These are phyloP conservation scores for Achaetomium macrosporum DNA, from an alignment of 2,329 filamentous ascomycete genomes.

Conservation along the genomic window DNA sequence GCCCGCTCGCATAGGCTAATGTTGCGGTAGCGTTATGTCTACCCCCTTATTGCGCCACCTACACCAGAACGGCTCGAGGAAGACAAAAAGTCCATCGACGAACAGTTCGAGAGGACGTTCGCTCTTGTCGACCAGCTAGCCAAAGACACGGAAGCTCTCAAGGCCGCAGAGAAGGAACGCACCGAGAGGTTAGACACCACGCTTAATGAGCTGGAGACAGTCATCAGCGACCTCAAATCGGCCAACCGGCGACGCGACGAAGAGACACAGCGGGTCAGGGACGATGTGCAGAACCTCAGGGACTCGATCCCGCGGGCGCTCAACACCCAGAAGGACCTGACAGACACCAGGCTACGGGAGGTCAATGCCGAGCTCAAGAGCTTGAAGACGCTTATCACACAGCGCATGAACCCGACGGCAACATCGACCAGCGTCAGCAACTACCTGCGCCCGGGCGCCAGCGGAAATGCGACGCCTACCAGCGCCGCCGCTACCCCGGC, in stretches of 20 bases:
- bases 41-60: constrained; percentile 84
- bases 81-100: constrained; percentile 89
- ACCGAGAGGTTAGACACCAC: constrained; percentile 78
- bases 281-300: constrained; percentile 78
- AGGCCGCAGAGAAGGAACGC: constrained; percentile 76
- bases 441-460: constrained; percentile 28
- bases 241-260: constrained; percentile 78
- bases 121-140: constrained; percentile 84
- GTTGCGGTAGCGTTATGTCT: constrained; percentile 68
- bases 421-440: constrained; percentile 24
- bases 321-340: constrained; percentile 77
- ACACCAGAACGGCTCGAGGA: constrained; percentile 90
- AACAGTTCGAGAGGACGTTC: constrained; percentile 89
- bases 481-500: constrained; percentile 24
- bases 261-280: constrained; percentile 76
- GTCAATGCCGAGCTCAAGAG: constrained; percentile 84
- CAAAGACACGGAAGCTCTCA: constrained; percentile 83
- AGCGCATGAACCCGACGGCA: constrained; percentile 47
- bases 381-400: constrained; percentile 76
- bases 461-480: constrained; percentile 21
- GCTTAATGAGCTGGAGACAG: constrained; percentile 75
- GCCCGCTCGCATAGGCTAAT: constrained; percentile 22
- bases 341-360: constrained; percentile 75
- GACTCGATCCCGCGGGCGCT: constrained; percentile 84
- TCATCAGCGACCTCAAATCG: constrained; percentile 74